Conservation (phyloP, 1,139 yeast species). For the Yarrowia galli region DNA sequence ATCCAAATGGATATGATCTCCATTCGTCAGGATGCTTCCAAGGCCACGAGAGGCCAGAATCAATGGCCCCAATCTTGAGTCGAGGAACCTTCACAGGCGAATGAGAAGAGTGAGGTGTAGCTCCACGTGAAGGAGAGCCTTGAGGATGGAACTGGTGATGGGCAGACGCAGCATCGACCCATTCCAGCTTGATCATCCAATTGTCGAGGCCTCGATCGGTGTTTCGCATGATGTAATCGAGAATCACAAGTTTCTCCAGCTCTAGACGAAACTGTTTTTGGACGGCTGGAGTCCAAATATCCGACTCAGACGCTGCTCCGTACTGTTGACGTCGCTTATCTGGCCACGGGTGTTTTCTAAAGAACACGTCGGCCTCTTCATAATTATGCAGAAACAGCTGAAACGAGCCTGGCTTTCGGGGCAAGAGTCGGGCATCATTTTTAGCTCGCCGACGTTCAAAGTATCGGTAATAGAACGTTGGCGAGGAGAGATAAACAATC, state of each 20-base stretch:
- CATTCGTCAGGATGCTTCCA: constrained; percentile 88
- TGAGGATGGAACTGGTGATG: constrained; percentile 5
- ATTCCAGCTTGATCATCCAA: constrained; percentile 73
- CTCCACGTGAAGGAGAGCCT: constrained; percentile 38
- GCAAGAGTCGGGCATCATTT: constrained; percentile 48
- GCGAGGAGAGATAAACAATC: constrained; percentile 61
- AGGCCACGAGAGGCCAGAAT: constrained; percentile 77
- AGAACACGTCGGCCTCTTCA: constrained; percentile 67
- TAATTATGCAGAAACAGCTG: constrained; percentile 69
- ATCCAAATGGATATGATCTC: constrained; percentile 82
- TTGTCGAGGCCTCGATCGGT: constrained; percentile 79
- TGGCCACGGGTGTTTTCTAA: constrained; percentile 65
- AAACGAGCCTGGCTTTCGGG: constrained; percentile 68
- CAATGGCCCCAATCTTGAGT: constrained; percentile 74
- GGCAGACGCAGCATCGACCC: constrained; percentile 50
- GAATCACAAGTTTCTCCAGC: constrained; percentile 70
- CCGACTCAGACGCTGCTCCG: not conserved
- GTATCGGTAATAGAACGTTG: constrained; percentile 61
- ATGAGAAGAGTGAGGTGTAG: constrained; percentile 14
- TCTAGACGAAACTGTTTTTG: constrained; percentile 65
- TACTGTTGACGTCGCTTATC: constrained; percentile 42
- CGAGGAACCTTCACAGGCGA: constrained; percentile 49
- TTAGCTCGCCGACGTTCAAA: constrained; percentile 55
- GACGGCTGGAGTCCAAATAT: constrained; percentile 61
- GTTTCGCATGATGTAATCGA: constrained; percentile 76